A percentile compares a stretch with the other conserved stretches of the same genome.
These are phyloP conservation scores for Mycosphaerelloides madeirae DNA, from an alignment of 2,329 filamentous ascomycete genomes.

Conservation along the genomic window DNA sequence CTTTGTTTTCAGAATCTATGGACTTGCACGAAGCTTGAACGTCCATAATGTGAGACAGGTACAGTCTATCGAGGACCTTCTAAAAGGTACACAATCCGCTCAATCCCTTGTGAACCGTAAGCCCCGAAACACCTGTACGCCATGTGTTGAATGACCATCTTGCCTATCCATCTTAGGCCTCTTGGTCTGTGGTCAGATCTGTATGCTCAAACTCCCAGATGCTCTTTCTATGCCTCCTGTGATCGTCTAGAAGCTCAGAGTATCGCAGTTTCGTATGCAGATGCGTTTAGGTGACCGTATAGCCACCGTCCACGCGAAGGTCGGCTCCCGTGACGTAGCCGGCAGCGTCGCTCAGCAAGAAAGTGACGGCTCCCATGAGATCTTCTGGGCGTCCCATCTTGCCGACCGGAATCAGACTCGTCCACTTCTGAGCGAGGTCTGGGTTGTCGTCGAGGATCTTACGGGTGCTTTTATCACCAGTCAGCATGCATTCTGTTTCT, in stretches of 20 bases:
- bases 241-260: neutral
- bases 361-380: slow-evolving; percentile 87
- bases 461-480: slow-evolving; percentile 59
- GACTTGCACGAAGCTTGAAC: too few relatives aligned
- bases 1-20: too few relatives aligned
- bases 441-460: slow-evolving; percentile 94
- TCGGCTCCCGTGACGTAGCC: slow-evolving; percentile 60
- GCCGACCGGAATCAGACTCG: slow-evolving; percentile 81
- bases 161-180: neutral
- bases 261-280: neutral
- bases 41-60: too few relatives aligned
- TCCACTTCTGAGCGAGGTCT: slow-evolving; percentile 85
- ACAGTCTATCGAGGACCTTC: too few relatives aligned
- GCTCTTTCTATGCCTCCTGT: neutral
- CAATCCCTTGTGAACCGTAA: too few relatives aligned
- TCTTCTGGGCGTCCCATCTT: slow-evolving; percentile 92
- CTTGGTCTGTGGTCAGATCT: neutral
- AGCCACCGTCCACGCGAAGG: slow-evolving; percentile 42
- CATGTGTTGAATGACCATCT: too few relatives aligned
- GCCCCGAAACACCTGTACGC: too few relatives aligned
- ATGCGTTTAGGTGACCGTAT: slow-evolving; percentile 35
- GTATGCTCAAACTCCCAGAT: neutral
- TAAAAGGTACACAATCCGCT: too few relatives aligned
- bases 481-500: neutral
- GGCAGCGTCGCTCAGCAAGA: slow-evolving; percentile 74